phyloP scores from a whole-genome alignment of 116 monocot genomes.

The Phalaenopsis hybrid region DNA sequence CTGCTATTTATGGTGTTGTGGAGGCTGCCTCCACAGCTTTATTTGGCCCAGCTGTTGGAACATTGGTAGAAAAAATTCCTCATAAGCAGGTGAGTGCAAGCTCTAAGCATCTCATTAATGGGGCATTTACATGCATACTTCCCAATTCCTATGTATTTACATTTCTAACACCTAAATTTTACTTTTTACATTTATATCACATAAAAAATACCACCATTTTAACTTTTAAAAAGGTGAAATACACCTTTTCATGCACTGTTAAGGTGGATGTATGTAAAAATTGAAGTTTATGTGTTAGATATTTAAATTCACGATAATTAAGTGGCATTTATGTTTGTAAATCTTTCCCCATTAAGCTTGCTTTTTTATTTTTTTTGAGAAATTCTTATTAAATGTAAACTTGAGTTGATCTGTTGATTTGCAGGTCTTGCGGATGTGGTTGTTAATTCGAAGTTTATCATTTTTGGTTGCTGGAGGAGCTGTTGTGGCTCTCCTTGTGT shows the following conservation, averaged over 20 bases:
- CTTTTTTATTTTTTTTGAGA: not conserved
- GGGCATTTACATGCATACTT: too few relatives aligned
- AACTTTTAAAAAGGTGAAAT: too few relatives aligned
- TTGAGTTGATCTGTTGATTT: not conserved
- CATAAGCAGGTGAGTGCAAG: conserved; percentile 42
- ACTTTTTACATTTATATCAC: too few relatives aligned
- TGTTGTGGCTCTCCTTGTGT: conserved; percentile 48
- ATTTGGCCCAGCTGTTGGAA: conserved; percentile 69
- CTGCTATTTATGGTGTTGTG: conserved; percentile 81
- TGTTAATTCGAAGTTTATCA: conserved; percentile 69
- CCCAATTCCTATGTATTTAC: too few relatives aligned
- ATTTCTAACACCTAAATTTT: too few relatives aligned
- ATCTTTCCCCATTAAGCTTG: not conserved
- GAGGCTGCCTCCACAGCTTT: conserved; percentile 64
- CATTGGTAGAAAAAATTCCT: conserved; percentile 47
- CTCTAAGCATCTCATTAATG: not conserved
- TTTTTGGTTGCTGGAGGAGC: conserved; percentile 74
- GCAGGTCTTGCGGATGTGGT: conserved; percentile 65
- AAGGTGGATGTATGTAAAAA: too few relatives aligned
- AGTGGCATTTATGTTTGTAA: too few relatives aligned
- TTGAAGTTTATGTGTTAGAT: too few relatives aligned
- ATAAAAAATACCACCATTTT: too few relatives aligned
- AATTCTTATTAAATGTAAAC: not conserved
- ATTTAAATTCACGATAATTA: too few relatives aligned
- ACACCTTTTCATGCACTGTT: too few relatives aligned